Evolutionary conservation across 176 grass and related monocot species (phyloP).

Genomic region (Triticum monococcum): DNA sequence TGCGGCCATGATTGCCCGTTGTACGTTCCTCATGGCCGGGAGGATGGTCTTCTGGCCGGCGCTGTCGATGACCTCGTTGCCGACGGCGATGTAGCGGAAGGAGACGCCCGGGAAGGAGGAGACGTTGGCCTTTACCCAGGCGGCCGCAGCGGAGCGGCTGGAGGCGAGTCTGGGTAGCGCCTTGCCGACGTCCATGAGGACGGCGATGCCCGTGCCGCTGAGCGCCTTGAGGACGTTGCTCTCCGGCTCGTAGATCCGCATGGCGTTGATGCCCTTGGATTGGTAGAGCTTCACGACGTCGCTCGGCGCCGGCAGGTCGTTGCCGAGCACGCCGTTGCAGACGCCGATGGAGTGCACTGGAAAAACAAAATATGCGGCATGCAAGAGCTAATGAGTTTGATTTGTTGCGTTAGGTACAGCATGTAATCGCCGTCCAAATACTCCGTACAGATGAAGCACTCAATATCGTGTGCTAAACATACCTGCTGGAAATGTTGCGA

Average conservation of each 20-base stretch:
- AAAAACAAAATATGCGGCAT: too few relatives aligned
- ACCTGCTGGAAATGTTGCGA: too few relatives aligned
- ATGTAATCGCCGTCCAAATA: too few relatives aligned
- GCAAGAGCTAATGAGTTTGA: too few relatives aligned
- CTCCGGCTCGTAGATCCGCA: slow-evolving; percentile 63
- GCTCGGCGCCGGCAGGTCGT: slow-evolving; percentile 48
- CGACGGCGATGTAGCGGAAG: slow-evolving; percentile 65
- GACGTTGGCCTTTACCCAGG: slow-evolving; percentile 61
- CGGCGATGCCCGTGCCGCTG: slow-evolving; percentile 36
- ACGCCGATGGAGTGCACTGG: slow-evolving; percentile 52
- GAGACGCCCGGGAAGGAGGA: slow-evolving; percentile 32
- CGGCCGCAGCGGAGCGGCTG: slow-evolving; percentile 2
- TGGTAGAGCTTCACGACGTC: slow-evolving; percentile 56
- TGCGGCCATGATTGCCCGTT: slow-evolving; percentile 31
- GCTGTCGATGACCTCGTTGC: slow-evolving; percentile 51
- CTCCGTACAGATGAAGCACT: neutral
- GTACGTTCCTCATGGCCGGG: slow-evolving; percentile 65
- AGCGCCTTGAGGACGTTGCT: slow-evolving; percentile 32
- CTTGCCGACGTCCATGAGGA: slow-evolving; percentile 48
- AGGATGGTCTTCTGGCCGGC: slow-evolving; percentile 33
- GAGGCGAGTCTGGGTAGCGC: slow-evolving; percentile 41
- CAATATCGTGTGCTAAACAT: too few relatives aligned
- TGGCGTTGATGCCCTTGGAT: slow-evolving; percentile 40
- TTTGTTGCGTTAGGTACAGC: too few relatives aligned
- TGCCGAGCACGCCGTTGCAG: slow-evolving; percentile 60